Base-by-base conservation (phyloP, 1,284 basidiomycete species). In the Apiotrichum sp. region DNA sequence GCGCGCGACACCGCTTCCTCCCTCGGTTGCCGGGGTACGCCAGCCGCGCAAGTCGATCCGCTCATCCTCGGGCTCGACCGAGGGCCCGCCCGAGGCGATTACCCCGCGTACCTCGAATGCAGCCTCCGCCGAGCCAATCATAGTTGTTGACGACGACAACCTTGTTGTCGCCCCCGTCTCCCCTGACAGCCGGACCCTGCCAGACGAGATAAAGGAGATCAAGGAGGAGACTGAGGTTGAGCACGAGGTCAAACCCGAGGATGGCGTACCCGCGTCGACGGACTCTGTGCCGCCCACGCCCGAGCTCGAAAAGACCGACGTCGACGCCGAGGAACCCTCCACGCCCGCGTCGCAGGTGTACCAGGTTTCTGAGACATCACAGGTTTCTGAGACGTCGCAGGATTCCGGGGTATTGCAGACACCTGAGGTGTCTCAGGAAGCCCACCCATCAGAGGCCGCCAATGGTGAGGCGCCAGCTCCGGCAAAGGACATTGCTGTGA, bases 1-100 rank as follows among this genome's bases (percentile, higher is more conserved):
- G 50, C 58, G 57, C n/a, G 61, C 58, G n/a, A 63, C 55, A 22
- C 61, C 52, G 6, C 42, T 57, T 11, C 61, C 59, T 4, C 54
- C 59, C 2, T 14, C 47, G 1, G 59, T 61, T 11, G 59, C 59
- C 3, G 59, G 56, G 3, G 59, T 61, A 31, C 48, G 52, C 7
- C 32, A 47, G 42, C 53, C 48, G 48, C 40, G 52, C 11, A 55
- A 53, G 53, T 43, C 61, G 7, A 40, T 62, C 6, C 63, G 68
- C 16, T 69, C 66, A 4, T 55, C 66, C 2, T 68, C 66, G 8
- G 59, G 64, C 1, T 68, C 67, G 2, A 70, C 68, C 2, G 68
- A 67, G 35, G 67, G 69, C 7, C 54, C 63, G 0, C 61, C 56
- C 4, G 68, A 66, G 53, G 64, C 67, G 6, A 54, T 62, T 10